A percentile compares a stretch with the other conserved stretches of the same genome.
Conservation (phyloP, 2,329 filamentous ascomycete species). For the Aureobasidium pullulans region DNA sequence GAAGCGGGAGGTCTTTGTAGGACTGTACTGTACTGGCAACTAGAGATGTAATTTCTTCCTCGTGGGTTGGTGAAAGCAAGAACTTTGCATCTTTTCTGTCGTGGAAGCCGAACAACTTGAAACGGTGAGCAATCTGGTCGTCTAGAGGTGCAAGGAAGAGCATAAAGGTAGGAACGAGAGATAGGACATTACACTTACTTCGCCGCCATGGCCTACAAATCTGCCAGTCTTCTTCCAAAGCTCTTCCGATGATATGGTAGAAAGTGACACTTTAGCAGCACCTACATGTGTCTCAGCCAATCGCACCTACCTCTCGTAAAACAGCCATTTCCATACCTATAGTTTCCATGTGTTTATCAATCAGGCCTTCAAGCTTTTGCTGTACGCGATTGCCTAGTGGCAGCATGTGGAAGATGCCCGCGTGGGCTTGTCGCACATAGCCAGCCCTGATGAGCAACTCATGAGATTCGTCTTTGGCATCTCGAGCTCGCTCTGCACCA, state of each 20-base stretch:
- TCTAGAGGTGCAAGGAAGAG: background rate
- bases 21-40: slow-evolving; percentile 68
- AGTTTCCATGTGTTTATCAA: slow-evolving; percentile 81
- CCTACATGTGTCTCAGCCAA: slow-evolving; percentile 36
- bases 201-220: slow-evolving; percentile 61
- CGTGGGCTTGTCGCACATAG: slow-evolving; percentile 57
- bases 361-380: slow-evolving; percentile 74
- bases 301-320: background rate
- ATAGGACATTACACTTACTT: slow-evolving; percentile 45
- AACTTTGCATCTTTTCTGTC: slow-evolving; percentile 71
- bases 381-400: slow-evolving; percentile 82
- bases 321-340: slow-evolving; percentile 46
- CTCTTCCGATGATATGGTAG: slow-evolving; percentile 75
- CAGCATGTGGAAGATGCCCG: slow-evolving; percentile 86
- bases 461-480: slow-evolving; percentile 40
- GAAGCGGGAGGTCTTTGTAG: slow-evolving; percentile 77
- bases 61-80: slow-evolving; percentile 85
- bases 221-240: slow-evolving; percentile 82
- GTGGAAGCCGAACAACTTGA: slow-evolving; percentile 66
- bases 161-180: background rate
- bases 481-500: slow-evolving; percentile 51
- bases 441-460: slow-evolving; percentile 38
- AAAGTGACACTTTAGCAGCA: slow-evolving; percentile 74
- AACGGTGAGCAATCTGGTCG: slow-evolving; percentile 15
- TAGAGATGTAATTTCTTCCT: slow-evolving; percentile 87